Evolutionary conservation across 768 basidiomycete genomes (phyloP), one percentile per base, ranked within the genome.

Genomic region (Cytidiella melzeri): DNA sequence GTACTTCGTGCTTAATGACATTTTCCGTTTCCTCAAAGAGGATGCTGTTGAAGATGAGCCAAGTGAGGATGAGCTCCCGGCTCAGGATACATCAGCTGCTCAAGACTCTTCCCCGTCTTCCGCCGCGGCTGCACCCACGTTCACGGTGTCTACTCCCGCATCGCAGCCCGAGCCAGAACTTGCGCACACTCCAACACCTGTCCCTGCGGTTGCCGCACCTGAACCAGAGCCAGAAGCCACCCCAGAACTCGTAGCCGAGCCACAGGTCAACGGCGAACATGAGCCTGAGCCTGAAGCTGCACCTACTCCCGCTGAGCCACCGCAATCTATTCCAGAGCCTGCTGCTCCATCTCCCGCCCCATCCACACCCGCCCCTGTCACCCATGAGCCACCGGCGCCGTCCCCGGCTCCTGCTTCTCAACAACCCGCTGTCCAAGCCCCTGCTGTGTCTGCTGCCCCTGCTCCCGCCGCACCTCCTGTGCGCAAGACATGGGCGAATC

Each of bases 1-100:
- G 38, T 99, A 98, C 74, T 99, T 95, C 65, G 96, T 99, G 56
- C 84, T 99, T 70, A 99, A 99, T 70, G 96, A 99, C 73, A 97
- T 98, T 73, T 99, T 98, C 84, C 88, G 96, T 52, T 98, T 96
- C 78, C 75, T 99, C 55, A 97, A 96, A 74, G 96, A 97, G 71
- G 93, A 97, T 63, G 72, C 80, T 6, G 84, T 89, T 47, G 92
- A 92, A 56, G 75, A 90, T 48, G 88, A 87, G 41, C 76, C 67
- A 61, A 70, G 67, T 53, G 83, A 77, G 46, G 55, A 75, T 28
- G 59, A 63, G 6, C 47, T 60, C 6, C 58, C 56, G 37, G 61
- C 44, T 40, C 63, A 26, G 26, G 42, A 52, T 12, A 42, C 43
- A 2, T 44, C 39, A 5, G 45, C 63, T 25, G 53, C 40, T 13